Base-by-base conservation (phyloP, 2,329 filamentous ascomycete genomes). In the Conoideocrella luteorostrata region DNA sequence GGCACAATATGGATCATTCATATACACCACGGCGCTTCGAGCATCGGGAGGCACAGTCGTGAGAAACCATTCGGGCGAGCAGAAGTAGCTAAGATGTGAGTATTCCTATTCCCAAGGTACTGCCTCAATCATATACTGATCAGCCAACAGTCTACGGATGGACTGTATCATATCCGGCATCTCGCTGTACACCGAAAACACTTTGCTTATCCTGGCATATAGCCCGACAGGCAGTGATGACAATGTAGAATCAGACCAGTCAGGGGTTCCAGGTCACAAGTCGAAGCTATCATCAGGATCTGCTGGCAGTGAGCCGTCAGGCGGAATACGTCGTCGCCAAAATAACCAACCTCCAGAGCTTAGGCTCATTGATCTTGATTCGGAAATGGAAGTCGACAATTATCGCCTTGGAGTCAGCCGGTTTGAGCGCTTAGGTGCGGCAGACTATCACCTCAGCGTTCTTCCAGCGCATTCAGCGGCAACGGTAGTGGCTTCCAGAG, bases 101-200 rank as follows among this genome's bases (percentile, higher is more conserved):
- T 76, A 23, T 11, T 15, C 26, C 13, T 11, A 4, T 18, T 18
- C 22, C 29, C n/a, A 22, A 28, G 4, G 21, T 23, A 5, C n/a
- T 4, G 9, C 6, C 13, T 18, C 35, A 12, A 40, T 36, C 26
- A 23, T 7, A 9, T 22, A 28, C 40, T 43, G 29, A 24, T 29
- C 4, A 29, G 2, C 13, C 7, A 21, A 15, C 52, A 90, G 85
- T 66, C 78, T 97, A 66, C 86, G 89, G 58, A 95, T 93, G 67
- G 93, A 98, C 70, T 97, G 93, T 72, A 89, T 95, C 63, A 88
- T 98, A 71, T 95, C 93, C 61, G 93, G 93, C 57, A 85, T 98
- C 65, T 94, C 91, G 52, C 76, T 98, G 66, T 97, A 96, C 80
- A 95, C 89, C 61, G 88, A 88, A 61, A 93, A 80, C 60, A 75